phyloP scores from a whole-genome alignment of 805 yeast species.

The Sugiyamaella chiloensis region DNA sequence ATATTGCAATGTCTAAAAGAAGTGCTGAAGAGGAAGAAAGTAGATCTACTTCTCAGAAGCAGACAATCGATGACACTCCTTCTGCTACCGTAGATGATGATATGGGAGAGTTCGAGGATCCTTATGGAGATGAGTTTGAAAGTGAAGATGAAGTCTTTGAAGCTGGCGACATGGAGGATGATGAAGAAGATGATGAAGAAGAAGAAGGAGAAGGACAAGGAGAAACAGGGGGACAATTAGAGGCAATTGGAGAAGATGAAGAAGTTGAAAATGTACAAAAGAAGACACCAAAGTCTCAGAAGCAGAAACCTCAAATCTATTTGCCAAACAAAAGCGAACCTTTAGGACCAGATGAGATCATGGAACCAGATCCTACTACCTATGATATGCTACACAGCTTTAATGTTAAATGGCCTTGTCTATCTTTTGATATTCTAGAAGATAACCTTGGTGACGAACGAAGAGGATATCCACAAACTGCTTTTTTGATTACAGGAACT shows the following conservation, averaged over 20 bases:
- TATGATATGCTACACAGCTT: constrained; percentile 96
- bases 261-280: constrained; percentile 38
- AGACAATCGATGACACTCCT: constrained; percentile 40
- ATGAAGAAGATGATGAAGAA: constrained; percentile 72
- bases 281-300: constrained; percentile 30
- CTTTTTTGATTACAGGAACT: constrained; percentile 86
- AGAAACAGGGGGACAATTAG: constrained; percentile 5
- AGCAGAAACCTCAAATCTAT: constrained; percentile 48
- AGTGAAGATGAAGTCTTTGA: constrained; percentile 73
- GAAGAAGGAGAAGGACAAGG: constrained; percentile 39
- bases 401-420: constrained; percentile 94
- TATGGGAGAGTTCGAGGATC: constrained; percentile 60
- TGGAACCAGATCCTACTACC: constrained; percentile 94
- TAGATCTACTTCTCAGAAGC: constrained; percentile 38
- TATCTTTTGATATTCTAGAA: constrained; percentile 85
- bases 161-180: constrained; percentile 87
- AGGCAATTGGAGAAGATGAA: constrained; percentile 24
- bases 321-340: constrained; percentile 88
- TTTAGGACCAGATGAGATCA: constrained; percentile 89
- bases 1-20: constrained; percentile 50
- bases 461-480: constrained; percentile 81
- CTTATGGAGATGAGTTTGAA: constrained; percentile 79
- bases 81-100: constrained; percentile 29
- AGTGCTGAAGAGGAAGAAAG: constrained; percentile 36
- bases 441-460: constrained; percentile 86